Base-by-base conservation (phyloP, 192 early-diverging fungal genomes). In the Backusella parvicylindrica region DNA sequence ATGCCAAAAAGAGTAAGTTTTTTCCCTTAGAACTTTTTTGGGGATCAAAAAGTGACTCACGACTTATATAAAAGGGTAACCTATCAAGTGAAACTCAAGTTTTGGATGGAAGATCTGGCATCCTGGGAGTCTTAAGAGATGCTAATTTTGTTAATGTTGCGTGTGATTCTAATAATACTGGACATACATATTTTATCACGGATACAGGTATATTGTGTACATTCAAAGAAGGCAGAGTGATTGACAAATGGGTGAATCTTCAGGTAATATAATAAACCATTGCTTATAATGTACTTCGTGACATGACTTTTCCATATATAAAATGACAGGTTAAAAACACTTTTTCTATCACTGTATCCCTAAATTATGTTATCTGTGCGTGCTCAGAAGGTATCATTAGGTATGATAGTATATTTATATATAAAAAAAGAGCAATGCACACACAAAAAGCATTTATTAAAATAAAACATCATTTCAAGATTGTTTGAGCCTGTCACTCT, bases 201-300 rank as follows among this genome's bases (percentile, higher is more conserved):
- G 86, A 88, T 6, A 87, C 84, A 15, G 94, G 94, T 16, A 83
- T 86, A 8, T 77, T 95, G 23, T 86, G 91, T 41, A 73, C 90
- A 33, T 92, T 95, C 49, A 85, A 88, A 33, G 87, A 90, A 43
- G 83, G 78, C 1, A 77, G 90, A 40, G 78, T 85, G 12, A 81
- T 94, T 79, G 91, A 93, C 70, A 94, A 92, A 77, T 95, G 94
- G 94, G 86, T 94, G n/a, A 86, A 94, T 77, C 79, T 94, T 38
- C 90, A 92, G 83, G 91, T 92, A 56, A 68, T 75, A 31, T 30
- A 33, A n/a, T 6, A n/a, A 16, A 18, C 16, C n/a, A 75, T 9
- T 63, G n/a, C n/a, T n/a, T n/a, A n/a, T n/a, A n/a, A n/a, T n/a
- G n/a, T n/a, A n/a, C n/a, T n/a, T n/a, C n/a, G n/a, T n/a, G n/a